Percentiles rank a stretch among this genome's conserved stretches.
These are phyloP conservation scores for Clarkia xantiana DNA, from an alignment of 345 rosid species.

Conservation along the genomic window DNA sequence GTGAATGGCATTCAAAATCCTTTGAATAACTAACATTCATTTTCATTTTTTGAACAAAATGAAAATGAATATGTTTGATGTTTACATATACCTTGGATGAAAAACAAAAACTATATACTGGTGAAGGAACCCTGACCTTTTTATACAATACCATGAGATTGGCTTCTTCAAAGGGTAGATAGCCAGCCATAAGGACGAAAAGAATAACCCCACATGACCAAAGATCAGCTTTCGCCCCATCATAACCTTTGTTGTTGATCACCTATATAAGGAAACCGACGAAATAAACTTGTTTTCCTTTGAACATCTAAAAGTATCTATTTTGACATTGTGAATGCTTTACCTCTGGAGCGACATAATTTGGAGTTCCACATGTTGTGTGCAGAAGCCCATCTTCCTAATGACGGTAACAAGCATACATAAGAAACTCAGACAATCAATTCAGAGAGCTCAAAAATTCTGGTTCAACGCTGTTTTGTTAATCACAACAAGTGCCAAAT, in stretches of 20 bases:
- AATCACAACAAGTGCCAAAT: too few species aligned
- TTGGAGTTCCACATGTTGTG: constrained; percentile 97
- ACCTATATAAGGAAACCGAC: constrained; percentile 32
- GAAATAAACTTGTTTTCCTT: constrained; percentile 2
- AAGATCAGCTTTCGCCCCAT: constrained; percentile 93
- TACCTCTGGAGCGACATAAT: constrained; percentile 99
- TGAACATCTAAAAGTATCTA: not conserved
- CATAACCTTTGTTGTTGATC: constrained; percentile 87
- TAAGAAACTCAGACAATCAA: constrained; percentile 1
- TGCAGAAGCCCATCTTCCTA: constrained; percentile 98
- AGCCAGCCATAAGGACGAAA: constrained; percentile 95
- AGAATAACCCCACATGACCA: constrained; percentile 99
- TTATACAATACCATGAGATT: constrained; percentile 66
- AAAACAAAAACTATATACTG: not conserved
- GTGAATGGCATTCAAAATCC: too few species aligned
- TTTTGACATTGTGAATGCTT: constrained; percentile 12
- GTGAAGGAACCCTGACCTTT: constrained; percentile 32
- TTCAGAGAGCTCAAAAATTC: too few species aligned
- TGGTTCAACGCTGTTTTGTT: too few species aligned
- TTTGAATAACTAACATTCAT: too few species aligned
- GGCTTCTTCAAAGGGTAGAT: constrained; percentile 87
- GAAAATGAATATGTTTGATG: too few species aligned
- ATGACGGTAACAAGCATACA: not conserved
- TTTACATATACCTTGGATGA: too few species aligned
- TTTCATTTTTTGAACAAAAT: too few species aligned